Base-by-base conservation (phyloP, 2,329 filamentous ascomycete species). In the Didymella segeticola region DNA sequence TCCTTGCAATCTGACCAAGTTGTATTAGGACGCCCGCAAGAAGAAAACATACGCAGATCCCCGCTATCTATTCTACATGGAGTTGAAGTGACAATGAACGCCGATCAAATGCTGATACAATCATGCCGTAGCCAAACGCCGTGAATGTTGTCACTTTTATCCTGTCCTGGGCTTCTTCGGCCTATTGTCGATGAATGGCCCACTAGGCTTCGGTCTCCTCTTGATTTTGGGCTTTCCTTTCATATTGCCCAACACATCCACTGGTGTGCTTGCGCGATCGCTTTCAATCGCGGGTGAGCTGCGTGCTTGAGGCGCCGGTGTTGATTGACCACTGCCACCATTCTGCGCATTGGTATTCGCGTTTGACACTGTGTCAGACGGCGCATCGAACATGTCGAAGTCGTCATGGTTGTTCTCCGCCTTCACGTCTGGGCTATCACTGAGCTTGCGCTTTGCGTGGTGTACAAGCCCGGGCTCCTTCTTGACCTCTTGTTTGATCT, bases 401-500 rank as follows among this genome's bases (percentile, higher is more conserved):
- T 74, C 68, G 53, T 67, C 61, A 15, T 66, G 61, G 27, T 66
- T 59, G 30, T 57, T 61, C 26, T 53, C 48, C 2, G 43, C 34
- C 89, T 90, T 51, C 88, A 95, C 56, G 86, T 95, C 61, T 78
- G 96, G 38, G 89, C 88, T 62, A 20, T 60, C 53, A 54, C 63
- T 60, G 62, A 93, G 95, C 77, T 82, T 96, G 39, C 87, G 88
- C 2, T 88, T 89, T 2, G 90, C 91, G 1, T 84, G 93, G 80
- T 86, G 64, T 88, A 95, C 75, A 86, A 90, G n/a, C 92, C 93
- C 72, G 85, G 48, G 46, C 47, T 71, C 67, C 11, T 56, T 43
- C 43, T 67, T 65, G 45, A 61, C 52, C 38, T 66, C 67, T 36
- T 60, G 50, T 23, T 64, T 64, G 30, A 61, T 54, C 30, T 60